These are phyloP conservation scores for Jackrogersella minutella DNA, from an alignment of 495 filamentous ascomycete genomes.

Conservation along the genomic window DNA sequence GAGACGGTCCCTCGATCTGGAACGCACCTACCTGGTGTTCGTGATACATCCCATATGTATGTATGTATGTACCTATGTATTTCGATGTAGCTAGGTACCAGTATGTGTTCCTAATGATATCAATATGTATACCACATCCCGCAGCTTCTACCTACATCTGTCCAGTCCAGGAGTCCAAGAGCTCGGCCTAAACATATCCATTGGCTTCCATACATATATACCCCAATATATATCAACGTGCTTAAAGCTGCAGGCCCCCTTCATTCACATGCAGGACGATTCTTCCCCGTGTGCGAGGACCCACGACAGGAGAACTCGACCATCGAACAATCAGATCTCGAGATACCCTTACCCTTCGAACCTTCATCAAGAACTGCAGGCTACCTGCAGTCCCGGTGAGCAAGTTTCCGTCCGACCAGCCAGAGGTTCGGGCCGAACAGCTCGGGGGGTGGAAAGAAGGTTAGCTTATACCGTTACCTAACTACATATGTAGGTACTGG, in stretches of 20 bases:
- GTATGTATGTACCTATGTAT: not conserved
- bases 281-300: not conserved
- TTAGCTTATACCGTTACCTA: not conserved
- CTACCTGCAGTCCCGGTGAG: constrained; percentile 22
- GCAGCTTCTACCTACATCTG: no score
- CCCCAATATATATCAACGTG: no score
- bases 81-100: not conserved
- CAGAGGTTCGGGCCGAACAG: not conserved
- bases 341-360: constrained; percentile 6
- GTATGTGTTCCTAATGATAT: no score
- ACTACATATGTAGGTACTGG: no score
- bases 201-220: no score
- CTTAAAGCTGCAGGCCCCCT: not conserved
- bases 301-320: not conserved
- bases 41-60: not conserved
- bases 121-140: not conserved
- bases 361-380: constrained; percentile 9
- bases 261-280: not conserved
- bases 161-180: no score
- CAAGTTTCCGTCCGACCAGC: constrained; percentile 35
- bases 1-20: not conserved
- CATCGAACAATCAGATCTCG: not conserved
- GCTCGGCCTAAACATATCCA: no score
- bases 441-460: not conserved
- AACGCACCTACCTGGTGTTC: not conserved